Base-by-base conservation (phyloP, 331 rosid genomes). In the Malus hybrid region DNA sequence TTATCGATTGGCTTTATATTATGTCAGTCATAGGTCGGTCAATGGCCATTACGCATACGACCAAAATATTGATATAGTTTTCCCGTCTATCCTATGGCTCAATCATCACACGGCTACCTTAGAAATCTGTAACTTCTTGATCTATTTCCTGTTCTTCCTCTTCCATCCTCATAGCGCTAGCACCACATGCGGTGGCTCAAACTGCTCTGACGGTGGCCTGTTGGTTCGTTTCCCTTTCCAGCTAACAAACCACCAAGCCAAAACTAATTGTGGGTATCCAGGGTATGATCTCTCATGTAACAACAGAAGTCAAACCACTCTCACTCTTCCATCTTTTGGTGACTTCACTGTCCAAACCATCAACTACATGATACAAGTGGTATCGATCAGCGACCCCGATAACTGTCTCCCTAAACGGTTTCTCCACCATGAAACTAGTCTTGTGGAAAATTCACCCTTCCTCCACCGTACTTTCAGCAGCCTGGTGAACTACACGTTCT, bases 191-290 rank as follows among this genome's bases (percentile, higher is more conserved):
- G 7, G 29, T 6, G 24, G 5, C 32, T 70, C 56, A n/a, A 48
- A 22, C 16, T 79, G 78, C 50, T 4, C 11, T 12, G 11, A 26
- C 3, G 63, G 48, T 0, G 29, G 14, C 10, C 19, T 0, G 2
- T 4, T 50, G 28, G 76, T 87, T 42, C 52, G 44, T 3, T 89
- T 87, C 57, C 95, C 95, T 36, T 89, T 89, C 81, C 82, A 2
- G 15, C 66, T 8, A 8, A 9, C 1, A 44, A 13, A 14, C 28
- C 15, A 7, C 19, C 73, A 75, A 57, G 10, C 24, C 26, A 34
- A 34, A 34, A 33, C 28, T 55, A 55, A n/a, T 1, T 84, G 83
- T 62, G 81, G 81, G 56, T 74, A 76, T 66, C 84, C 84, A 0
- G 6, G 77, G 0, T 90, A 90, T 78, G 80, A 80, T 19, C 74